phyloP scores from a whole-genome alignment of 805 yeast genomes.

The Myxozyma udenii region DNA sequence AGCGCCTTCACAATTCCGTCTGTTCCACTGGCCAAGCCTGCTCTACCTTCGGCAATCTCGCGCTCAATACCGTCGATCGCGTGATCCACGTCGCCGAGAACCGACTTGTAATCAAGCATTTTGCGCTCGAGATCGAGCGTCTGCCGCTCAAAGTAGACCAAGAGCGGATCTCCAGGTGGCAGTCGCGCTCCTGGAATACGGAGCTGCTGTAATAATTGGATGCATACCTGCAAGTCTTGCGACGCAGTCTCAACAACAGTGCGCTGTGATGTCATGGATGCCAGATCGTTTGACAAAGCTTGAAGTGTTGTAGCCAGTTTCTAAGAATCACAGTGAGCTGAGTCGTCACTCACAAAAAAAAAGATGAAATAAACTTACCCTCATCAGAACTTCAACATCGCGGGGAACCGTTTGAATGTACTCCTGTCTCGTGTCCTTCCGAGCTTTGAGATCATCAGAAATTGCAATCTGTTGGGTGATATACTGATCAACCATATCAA shows the following conservation, averaged over 20 bases:
- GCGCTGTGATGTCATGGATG: constrained; percentile 17
- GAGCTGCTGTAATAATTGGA: constrained; percentile 22
- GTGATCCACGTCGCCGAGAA: constrained; percentile 51
- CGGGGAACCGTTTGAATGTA: constrained; percentile 52
- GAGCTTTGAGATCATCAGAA: constrained; percentile 50
- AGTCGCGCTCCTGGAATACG: constrained; percentile 27
- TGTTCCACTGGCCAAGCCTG: constrained; percentile 11
- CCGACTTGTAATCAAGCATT: constrained; percentile 49
- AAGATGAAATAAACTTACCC: constrained; percentile 9
- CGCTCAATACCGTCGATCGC: constrained; percentile 48
- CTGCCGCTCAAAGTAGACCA: constrained; percentile 50
- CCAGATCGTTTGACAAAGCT: constrained; percentile 24
- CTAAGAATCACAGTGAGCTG: constrained; percentile 34
- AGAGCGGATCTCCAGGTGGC: constrained; percentile 47
- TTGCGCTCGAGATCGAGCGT: constrained; percentile 45
- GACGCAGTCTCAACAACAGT: constrained; percentile 17
- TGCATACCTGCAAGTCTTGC: constrained; percentile 23
- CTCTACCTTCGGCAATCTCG: constrained; percentile 19
- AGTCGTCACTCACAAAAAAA: neutral
- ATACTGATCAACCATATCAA: constrained; percentile 47
- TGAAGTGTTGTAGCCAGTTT: constrained; percentile 27
- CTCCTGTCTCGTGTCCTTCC: constrained; percentile 42
- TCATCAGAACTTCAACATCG: constrained; percentile 52
- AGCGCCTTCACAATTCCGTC: constrained; percentile 33
- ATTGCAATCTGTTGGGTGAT: constrained; percentile 53